Conservation (phyloP, 2,329 filamentous ascomycete genomes). For the Diaporthe vaccinii region DNA sequence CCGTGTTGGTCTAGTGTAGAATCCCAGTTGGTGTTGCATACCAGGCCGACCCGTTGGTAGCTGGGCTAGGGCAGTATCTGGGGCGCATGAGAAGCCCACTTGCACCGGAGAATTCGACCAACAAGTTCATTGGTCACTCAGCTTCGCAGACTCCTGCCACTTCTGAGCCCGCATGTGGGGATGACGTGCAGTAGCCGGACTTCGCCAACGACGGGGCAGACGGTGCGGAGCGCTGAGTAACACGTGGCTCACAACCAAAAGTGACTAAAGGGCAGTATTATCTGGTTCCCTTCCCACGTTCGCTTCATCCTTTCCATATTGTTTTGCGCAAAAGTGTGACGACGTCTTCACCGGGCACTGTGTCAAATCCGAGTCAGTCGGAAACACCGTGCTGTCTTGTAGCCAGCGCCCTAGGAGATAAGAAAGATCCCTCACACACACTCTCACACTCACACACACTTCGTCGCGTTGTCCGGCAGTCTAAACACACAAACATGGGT, state of each 20-base stretch:
- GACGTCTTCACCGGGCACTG: neutral
- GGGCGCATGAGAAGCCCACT: neutral
- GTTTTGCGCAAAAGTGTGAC: neutral
- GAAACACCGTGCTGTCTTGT: neutral
- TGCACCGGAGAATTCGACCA: neutral
- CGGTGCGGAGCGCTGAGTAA: constrained; percentile 16
- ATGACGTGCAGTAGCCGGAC: constrained; percentile 23
- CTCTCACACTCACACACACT: neutral
- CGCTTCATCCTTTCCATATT: neutral
- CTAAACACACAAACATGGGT: constrained; percentile 40
- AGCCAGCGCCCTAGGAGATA: neutral
- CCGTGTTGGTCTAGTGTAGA: neutral
- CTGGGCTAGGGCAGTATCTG: neutral
- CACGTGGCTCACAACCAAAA: neutral
- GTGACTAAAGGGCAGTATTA: neutral
- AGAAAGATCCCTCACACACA: neutral
- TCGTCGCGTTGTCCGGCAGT: neutral
- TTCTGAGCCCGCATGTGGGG: constrained; percentile 2
- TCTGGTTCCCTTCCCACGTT: neutral
- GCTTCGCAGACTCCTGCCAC: constrained; percentile 34
- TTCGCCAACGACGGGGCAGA: neutral
- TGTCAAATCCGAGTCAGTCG: neutral
- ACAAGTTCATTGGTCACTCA: neutral
- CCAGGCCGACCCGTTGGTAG: constrained; percentile 11
- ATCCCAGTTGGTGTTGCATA: constrained; percentile 4